A percentile compares a stretch with the other conserved stretches of the same genome.
Conservation (phyloP, 148 eudicot species). For the Rhododendron mucronatum region DNA sequence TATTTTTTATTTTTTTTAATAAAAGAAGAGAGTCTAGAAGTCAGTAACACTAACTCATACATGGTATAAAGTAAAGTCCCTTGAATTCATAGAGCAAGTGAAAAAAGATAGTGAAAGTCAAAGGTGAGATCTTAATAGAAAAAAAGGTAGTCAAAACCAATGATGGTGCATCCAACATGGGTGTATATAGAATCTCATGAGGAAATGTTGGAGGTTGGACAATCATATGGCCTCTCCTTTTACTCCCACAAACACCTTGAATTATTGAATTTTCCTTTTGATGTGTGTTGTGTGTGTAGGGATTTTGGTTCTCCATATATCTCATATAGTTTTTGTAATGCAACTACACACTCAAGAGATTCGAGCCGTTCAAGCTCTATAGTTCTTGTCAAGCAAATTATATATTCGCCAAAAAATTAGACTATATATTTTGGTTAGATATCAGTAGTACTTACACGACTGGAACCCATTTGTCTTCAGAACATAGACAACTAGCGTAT, state of each 20-base stretch:
- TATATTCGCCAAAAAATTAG: background rate
- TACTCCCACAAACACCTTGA: background rate
- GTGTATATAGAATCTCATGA: slow-evolving; percentile 17
- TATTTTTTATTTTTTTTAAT: too few relatives aligned
- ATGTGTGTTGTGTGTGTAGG: background rate
- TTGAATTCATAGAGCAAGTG: slow-evolving; percentile 1
- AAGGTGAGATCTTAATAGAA: slow-evolving; percentile 4
- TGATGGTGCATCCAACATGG: slow-evolving; percentile 23
- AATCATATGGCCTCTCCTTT: background rate
- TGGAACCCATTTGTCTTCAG: background rate
- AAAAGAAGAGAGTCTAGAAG: background rate
- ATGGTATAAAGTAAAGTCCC: background rate
- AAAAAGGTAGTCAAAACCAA: slow-evolving; percentile 24
- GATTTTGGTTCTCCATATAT: background rate
- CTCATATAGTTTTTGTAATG: background rate
- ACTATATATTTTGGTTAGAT: background rate
- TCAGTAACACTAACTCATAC: background rate
- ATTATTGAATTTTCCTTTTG: background rate
- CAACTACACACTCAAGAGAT: background rate
- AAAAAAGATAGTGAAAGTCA: slow-evolving; percentile 11
- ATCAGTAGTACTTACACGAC: background rate
- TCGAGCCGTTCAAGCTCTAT: background rate
- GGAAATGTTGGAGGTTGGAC: slow-evolving; percentile 10
- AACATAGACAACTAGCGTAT: background rate
- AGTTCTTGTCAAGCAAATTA: background rate